These are phyloP conservation scores for Mikania micrantha DNA, from an alignment of 129 eudicot species.

Conservation along the genomic window DNA sequence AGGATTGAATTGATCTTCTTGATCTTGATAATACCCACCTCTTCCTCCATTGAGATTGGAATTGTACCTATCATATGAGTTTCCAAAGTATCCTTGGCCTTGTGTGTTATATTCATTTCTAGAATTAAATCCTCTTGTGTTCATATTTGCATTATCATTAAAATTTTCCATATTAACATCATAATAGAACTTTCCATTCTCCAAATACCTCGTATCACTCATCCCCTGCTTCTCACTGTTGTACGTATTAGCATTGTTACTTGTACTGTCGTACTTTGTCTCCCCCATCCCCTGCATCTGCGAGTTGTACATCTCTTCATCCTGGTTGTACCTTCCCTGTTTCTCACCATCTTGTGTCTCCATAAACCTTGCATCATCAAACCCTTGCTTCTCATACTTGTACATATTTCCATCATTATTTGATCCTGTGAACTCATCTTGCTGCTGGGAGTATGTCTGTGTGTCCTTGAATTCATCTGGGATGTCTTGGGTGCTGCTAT, in stretches of 20 bases:
- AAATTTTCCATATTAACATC: constrained; percentile 27
- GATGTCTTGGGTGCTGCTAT: constrained; percentile 24
- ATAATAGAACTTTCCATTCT: constrained; percentile 47
- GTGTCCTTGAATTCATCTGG: constrained; percentile 12
- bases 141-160: constrained; percentile 15
- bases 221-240: constrained; percentile 45
- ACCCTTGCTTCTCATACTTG: constrained; percentile 21
- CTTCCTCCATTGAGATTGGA: neutral
- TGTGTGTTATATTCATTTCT: constrained; percentile 33
- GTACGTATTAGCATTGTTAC: constrained; percentile 26
- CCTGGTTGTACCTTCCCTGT: constrained; percentile 1
- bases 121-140: constrained; percentile 26
- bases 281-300: constrained; percentile 4
- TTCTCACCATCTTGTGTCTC: constrained; percentile 17
- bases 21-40: constrained; percentile 36
- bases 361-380: constrained; percentile 20
- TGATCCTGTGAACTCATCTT: constrained; percentile 1
- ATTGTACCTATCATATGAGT: constrained; percentile 29
- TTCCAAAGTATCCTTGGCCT: constrained; percentile 34
- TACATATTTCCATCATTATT: constrained; percentile 21
- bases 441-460: constrained; percentile 19
- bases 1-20: constrained; percentile 37
- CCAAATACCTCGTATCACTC: constrained; percentile 66
- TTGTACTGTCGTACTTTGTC: constrained; percentile 7
- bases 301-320: constrained; percentile 18